Evolutionary conservation across 73 alveolate genomes (phyloP), one percentile per base, ranked within the genome.

Genomic region (Symbiodinium natans): DNA sequence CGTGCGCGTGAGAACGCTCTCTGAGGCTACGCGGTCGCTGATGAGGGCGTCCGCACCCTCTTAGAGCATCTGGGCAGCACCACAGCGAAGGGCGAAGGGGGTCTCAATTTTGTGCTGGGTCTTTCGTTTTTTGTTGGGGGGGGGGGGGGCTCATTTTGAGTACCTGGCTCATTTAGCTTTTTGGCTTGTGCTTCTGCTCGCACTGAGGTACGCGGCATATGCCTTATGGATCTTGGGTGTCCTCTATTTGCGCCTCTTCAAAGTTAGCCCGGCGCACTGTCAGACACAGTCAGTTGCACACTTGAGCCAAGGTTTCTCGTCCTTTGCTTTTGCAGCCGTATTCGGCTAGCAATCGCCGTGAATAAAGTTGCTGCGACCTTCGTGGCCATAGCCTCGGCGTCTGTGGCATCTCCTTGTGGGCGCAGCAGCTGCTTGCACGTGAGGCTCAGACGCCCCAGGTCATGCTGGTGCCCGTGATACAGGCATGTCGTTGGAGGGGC

Each of bases 291-390:
- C 38, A 63, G 13, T 63, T 63, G 80, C 27, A 8, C 86, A 29
- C 48, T 29, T 36, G 33, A 21, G 29, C 83, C 13, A 29, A 87
- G 97, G 97, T 41, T 90, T 23, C 46, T 90, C 56, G 48, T 90
- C 82, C 75, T 90, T 3, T 90, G 97, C 84, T 90, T 92, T 68
- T 92, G 98, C 85, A 48, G 92, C 83, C 98, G 98, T 23, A 92
- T 92, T 38, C 90, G 92, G 38, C 83, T 63, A 27, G 98, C 98
- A 41, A 92, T 92, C 25, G 98, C 98, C 41, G 82, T 92, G 83
- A 92, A 92, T 73, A 92, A 92, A 36, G 98, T 92, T 40, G 92
- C 92, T 5, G 98, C 98, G 36, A 90, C 52, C 39, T 90, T 90
- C n/a, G 89, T 90, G 52, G 97, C 41, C 80, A 36, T 3, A 36